phyloP scores from a whole-genome alignment of 2,329 filamentous ascomycete genomes.

The Nemania diffusa region DNA sequence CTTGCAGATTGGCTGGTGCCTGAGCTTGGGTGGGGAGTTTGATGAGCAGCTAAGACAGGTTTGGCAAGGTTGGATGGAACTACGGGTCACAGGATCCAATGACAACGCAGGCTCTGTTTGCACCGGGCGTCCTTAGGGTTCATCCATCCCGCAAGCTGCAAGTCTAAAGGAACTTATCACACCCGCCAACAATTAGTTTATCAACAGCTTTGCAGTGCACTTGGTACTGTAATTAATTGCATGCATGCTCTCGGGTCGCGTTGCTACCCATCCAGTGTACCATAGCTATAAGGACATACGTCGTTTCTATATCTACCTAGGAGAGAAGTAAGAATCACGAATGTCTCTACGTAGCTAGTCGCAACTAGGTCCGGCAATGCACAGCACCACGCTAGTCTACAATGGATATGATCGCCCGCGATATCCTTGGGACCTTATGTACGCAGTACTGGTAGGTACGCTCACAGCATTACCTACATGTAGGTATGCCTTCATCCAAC shows the following conservation, averaged over 20 bases:
- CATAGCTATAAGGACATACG: background rate
- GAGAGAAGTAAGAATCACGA: background rate
- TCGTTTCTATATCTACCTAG: background rate
- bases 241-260: background rate
- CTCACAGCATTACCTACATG: no score
- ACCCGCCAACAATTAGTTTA: constrained; percentile 21
- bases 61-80: constrained; percentile 35
- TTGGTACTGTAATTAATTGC: background rate
- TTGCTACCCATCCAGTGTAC: background rate
- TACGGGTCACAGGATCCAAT: constrained; percentile 32
- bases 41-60: constrained; percentile 32
- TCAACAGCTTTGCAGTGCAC: background rate
- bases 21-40: constrained; percentile 26
- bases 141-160: constrained; percentile 33
- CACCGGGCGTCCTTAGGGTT: constrained; percentile 29
- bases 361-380: constrained; percentile 3
- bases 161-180: constrained; percentile 29
- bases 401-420: background rate
- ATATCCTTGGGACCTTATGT: background rate
- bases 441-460: background rate
- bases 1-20: constrained; percentile 39
- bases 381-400: background rate
- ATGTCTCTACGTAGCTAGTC: background rate
- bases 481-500: no score
- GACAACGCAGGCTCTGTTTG: constrained; percentile 4